Evolutionary conservation across 2,329 filamentous ascomycete species (phyloP).

Genomic region (Hirsutella thompsonii): DNA sequence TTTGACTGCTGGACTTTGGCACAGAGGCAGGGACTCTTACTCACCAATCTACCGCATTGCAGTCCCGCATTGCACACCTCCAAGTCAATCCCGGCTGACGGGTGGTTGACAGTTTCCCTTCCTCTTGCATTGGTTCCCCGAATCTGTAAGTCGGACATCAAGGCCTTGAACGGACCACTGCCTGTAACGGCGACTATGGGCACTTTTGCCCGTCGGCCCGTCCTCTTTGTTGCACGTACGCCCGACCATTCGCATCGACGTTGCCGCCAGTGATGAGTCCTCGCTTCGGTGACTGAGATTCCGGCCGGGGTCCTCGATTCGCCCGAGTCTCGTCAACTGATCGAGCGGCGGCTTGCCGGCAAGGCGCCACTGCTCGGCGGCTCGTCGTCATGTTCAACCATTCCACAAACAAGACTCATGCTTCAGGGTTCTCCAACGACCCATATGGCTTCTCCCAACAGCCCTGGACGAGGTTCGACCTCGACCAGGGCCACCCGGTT

Average conservation of each 20-base stretch:
- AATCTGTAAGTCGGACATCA: constrained; percentile 2
- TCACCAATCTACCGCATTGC: background rate
- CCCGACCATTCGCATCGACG: constrained; percentile 17
- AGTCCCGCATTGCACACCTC: background rate
- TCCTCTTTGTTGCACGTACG: constrained; percentile 17
- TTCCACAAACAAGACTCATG: constrained; percentile 17
- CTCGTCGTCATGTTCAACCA: constrained; percentile 25
- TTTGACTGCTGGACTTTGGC: background rate
- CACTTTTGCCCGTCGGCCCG: constrained; percentile 18
- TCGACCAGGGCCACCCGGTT: constrained; percentile 7
- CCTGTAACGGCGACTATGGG: constrained; percentile 19
- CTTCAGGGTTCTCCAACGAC: constrained; percentile 15
- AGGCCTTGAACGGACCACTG: background rate
- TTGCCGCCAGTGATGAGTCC: constrained; percentile 22
- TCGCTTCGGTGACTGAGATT: constrained; percentile 20
- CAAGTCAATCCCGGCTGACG: background rate
- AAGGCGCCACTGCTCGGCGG: constrained; percentile 14
- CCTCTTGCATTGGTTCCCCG: constrained; percentile 10
- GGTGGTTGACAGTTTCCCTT: constrained; percentile 6
- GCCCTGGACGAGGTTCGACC: constrained; percentile 19
- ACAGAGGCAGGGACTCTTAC: too few species aligned
- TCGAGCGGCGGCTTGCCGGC: background rate
- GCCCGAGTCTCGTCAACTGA: constrained; percentile 21
- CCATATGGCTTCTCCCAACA: constrained; percentile 18
- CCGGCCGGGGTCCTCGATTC: constrained; percentile 24